Evolutionary conservation across 805 yeast species (phyloP).

Genomic region (Lipomyces spencermartinsiae): DNA sequence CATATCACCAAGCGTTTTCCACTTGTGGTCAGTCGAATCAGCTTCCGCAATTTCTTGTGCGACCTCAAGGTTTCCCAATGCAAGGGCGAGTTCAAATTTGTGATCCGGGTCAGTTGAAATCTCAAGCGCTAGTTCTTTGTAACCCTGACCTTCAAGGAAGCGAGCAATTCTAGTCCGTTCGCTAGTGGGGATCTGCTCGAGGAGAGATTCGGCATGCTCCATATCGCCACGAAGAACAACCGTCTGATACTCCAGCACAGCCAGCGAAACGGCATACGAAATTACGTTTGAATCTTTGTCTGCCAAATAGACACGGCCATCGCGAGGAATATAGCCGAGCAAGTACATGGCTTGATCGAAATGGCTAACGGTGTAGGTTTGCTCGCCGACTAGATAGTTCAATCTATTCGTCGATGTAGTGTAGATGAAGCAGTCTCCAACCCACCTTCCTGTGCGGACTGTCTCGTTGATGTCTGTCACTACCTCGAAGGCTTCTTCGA

Average conservation of each 20-base stretch:
- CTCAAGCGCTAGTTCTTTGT: constrained; percentile 78
- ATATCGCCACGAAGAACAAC: constrained; percentile 93
- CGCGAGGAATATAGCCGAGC: constrained; percentile 88
- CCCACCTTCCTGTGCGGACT: constrained; percentile 90
- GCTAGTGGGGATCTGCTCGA: constrained; percentile 62
- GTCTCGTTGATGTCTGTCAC: constrained; percentile 80
- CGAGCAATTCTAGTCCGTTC: constrained; percentile 81
- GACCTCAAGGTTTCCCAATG: constrained; percentile 70
- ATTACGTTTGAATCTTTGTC: constrained; percentile 88
- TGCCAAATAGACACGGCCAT: constrained; percentile 85
- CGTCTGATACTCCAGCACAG: constrained; percentile 94
- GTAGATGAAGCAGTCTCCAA: constrained; percentile 95
- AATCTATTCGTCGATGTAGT: constrained; percentile 86
- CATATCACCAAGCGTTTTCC: constrained; percentile 91
- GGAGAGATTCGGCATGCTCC: constrained; percentile 74
- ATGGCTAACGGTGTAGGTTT: constrained; percentile 88
- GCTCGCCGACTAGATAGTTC: constrained; percentile 94
- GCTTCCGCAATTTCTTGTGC: constrained; percentile 71
- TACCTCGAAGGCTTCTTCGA: constrained; percentile 84
- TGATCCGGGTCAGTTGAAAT: constrained; percentile 89
- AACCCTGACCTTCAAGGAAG: constrained; percentile 93
- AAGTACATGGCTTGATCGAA: constrained; percentile 86
- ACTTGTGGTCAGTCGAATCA: constrained; percentile 63
- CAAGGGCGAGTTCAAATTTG: constrained; percentile 85
- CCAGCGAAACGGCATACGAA: constrained; percentile 79